phyloP scores from a whole-genome alignment of 1,139 yeast genomes.

The Suhomyces anneliseae region DNA sequence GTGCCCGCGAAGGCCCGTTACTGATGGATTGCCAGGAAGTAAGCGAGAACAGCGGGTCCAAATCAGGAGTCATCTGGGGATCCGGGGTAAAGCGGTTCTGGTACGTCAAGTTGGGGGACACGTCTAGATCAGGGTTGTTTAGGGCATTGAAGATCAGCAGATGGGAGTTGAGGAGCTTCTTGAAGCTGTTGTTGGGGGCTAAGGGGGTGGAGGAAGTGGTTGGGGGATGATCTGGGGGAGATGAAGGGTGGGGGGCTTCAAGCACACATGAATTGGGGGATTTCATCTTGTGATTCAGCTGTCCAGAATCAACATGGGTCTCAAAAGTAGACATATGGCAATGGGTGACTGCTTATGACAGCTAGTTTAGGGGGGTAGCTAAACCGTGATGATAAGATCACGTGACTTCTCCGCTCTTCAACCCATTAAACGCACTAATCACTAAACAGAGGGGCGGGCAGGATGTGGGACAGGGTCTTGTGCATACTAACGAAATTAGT shows the following conservation, averaged over 20 bases:
- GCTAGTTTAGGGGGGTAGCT: neutral
- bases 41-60: constrained; percentile 18
- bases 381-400: constrained; percentile 4
- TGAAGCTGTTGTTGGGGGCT: constrained; percentile 3
- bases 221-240: neutral
- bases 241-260: neutral
- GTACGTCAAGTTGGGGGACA: constrained; percentile 15
- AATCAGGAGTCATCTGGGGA: neutral
- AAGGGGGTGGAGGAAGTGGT: neutral
- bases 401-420: constrained; percentile 6
- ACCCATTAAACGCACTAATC: neutral
- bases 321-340: neutral
- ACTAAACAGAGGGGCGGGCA: too few relatives aligned
- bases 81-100: constrained; percentile 12
- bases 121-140: constrained; percentile 45
- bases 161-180: constrained; percentile 35
- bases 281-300: neutral
- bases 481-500: too few relatives aligned
- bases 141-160: constrained; percentile 42
- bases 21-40: constrained; percentile 24
- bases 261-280: neutral
- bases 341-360: too few relatives aligned
- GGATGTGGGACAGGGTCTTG: too few relatives aligned
- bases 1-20: constrained; percentile 8
- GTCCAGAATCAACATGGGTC: neutral